Conservation (phyloP, 352 stramenopile genomes). For the Pelagophyceae sp. region DNA sequence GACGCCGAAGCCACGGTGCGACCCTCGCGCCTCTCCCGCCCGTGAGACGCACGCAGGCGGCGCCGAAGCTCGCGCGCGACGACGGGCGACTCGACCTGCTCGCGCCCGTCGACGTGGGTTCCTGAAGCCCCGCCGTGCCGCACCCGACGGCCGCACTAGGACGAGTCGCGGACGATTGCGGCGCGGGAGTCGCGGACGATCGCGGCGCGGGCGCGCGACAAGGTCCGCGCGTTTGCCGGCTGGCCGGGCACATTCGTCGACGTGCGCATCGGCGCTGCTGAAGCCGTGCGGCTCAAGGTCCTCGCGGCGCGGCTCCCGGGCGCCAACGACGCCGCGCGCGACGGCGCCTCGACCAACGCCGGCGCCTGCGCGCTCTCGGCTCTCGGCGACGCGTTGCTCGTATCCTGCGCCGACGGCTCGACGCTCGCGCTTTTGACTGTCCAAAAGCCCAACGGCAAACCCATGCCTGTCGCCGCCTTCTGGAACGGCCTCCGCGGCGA, state of each 20-base stretch:
- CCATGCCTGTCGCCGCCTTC: slow-evolving; percentile 52
- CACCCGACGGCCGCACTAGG: too few relatives aligned
- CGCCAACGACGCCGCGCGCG: too few relatives aligned
- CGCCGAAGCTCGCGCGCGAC: slow-evolving; percentile 53
- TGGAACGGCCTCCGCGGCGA: slow-evolving; percentile 1
- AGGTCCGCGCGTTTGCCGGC: slow-evolving; percentile 57
- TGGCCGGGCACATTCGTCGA: slow-evolving; percentile 63
- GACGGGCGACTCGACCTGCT: slow-evolving; percentile 53
- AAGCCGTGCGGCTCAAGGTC: slow-evolving; percentile 58
- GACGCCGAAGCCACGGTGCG: slow-evolving; percentile 46
- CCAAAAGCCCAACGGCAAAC: slow-evolving; percentile 58
- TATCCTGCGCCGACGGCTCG: slow-evolving; percentile 50
- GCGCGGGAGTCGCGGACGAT: slow-evolving; percentile 36
- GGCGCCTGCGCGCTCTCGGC: slow-evolving; percentile 19
- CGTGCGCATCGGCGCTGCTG: slow-evolving; percentile 44
- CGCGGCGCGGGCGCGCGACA: slow-evolving; percentile 44
- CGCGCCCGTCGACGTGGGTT: too few relatives aligned
- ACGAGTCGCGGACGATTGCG: too few relatives aligned
- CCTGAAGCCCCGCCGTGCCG: too few relatives aligned
- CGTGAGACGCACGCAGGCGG: too few relatives aligned
- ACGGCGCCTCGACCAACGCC: too few relatives aligned
- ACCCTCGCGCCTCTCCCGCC: too few relatives aligned
- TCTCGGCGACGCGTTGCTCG: slow-evolving; percentile 28
- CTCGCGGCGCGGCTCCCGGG: slow-evolving; percentile 51
- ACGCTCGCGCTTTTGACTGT: slow-evolving; percentile 59